These are phyloP conservation scores for Ogataea corticis DNA, from an alignment of 805 yeast genomes.

Conservation along the genomic window DNA sequence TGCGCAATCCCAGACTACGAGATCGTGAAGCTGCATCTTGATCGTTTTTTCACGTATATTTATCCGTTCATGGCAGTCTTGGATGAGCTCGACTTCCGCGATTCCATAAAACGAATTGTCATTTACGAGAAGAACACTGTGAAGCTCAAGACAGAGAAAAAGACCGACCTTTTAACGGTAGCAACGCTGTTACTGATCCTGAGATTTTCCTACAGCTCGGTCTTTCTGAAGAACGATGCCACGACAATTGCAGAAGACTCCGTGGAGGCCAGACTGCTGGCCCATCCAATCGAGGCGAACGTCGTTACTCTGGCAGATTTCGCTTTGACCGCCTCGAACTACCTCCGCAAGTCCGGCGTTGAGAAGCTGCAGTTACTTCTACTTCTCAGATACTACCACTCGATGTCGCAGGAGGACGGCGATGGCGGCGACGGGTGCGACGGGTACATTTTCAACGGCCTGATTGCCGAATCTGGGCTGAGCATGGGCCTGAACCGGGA, in stretches of 20 bases:
- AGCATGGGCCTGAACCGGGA: conserved; percentile 49
- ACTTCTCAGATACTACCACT: conserved; percentile 41
- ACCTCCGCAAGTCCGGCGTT: conserved; percentile 40
- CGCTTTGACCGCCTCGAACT: conserved; percentile 41
- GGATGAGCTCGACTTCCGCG: conserved; percentile 41
- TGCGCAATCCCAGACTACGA: conserved; percentile 30
- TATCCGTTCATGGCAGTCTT: conserved; percentile 50
- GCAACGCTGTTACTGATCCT: conserved; percentile 30
- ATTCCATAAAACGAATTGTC: conserved; percentile 37
- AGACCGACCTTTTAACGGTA: conserved; percentile 25
- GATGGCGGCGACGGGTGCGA: conserved; percentile 48
- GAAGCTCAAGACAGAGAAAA: conserved; percentile 11
- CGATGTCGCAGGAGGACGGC: conserved; percentile 49
- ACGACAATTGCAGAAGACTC: conserved; percentile 13
- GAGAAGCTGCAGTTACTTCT: conserved; percentile 45
- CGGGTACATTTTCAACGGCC: conserved; percentile 38
- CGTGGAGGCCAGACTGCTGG: conserved; percentile 29
- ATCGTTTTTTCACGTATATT: conserved; percentile 38
- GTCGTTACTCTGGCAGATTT: conserved; percentile 39
- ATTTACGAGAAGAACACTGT: conserved; percentile 7
- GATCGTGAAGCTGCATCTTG: conserved; percentile 39
- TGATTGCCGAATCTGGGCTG: conserved; percentile 41
- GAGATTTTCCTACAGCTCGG: conserved; percentile 29
- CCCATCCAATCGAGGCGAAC: conserved; percentile 42
- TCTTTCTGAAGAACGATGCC: conserved; percentile 21